Evolutionary conservation across 2,329 filamentous ascomycete species (phyloP).

Genomic region (Penicillium brevicompactum): DNA sequence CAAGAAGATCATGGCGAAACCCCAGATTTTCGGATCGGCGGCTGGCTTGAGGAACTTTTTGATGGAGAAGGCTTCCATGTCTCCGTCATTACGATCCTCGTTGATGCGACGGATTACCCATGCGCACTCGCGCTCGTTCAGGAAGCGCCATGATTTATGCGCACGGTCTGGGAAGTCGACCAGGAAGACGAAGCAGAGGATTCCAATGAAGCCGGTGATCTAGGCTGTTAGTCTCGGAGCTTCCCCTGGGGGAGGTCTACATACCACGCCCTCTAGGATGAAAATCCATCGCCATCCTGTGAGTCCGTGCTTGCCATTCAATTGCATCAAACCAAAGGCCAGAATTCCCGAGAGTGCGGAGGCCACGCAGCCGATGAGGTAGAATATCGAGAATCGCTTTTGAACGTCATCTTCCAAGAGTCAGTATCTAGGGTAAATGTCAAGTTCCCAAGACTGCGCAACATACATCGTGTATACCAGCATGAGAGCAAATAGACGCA

Average conservation of each 20-base stretch:
- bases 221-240: conserved; percentile 4
- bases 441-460: too few relatives aligned
- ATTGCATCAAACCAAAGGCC: conserved; percentile 45
- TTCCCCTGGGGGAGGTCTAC: background rate
- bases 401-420: conserved; percentile 30
- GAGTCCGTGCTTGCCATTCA: conserved; percentile 47
- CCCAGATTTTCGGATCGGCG: conserved; percentile 57
- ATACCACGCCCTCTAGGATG: conserved; percentile 53
- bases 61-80: conserved; percentile 50
- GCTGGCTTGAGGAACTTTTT: conserved; percentile 51
- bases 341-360: conserved; percentile 53
- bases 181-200: conserved; percentile 38
- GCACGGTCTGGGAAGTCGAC: conserved; percentile 41
- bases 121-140: conserved; percentile 43
- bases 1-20: conserved; percentile 56
- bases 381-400: conserved; percentile 48
- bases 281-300: conserved; percentile 59
- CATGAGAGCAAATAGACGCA: conserved; percentile 73
- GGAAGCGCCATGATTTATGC: conserved; percentile 36
- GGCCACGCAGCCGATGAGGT: conserved; percentile 52
- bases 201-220: conserved; percentile 31
- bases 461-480: conserved; percentile 62
- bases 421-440: conserved; percentile 1
- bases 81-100: conserved; percentile 55
- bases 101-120: conserved; percentile 56